These are phyloP conservation scores for Monosporascus sp. DNA, from an alignment of 2,329 filamentous ascomycete genomes.

Conservation along the genomic window DNA sequence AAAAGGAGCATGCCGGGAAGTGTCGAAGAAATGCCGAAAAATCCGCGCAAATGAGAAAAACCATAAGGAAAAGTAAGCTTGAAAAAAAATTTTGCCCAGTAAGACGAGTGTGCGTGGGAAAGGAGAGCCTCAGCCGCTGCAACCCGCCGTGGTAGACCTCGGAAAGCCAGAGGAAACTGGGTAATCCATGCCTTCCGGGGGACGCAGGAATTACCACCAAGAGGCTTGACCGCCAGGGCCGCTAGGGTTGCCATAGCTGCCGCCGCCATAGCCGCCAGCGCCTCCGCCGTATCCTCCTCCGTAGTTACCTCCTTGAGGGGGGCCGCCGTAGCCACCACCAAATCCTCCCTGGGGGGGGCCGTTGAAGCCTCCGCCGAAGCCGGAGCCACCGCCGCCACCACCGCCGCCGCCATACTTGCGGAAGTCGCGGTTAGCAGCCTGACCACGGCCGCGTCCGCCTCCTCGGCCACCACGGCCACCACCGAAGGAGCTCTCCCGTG, in stretches of 20 bases:
- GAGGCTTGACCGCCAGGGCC: conserved; percentile 59
- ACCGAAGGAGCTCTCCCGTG: conserved; percentile 84
- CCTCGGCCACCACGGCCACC: conserved; percentile 55
- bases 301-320: conserved; percentile 35
- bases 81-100: conserved; percentile 8
- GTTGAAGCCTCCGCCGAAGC: conserved; percentile 32
- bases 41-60: conserved; percentile 14
- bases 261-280: conserved; percentile 38
- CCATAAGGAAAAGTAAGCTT: conserved; percentile 8
- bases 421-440: conserved; percentile 76
- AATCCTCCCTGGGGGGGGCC: conserved; percentile 31
- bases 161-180: conserved; percentile 9
- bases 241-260: conserved; percentile 65
- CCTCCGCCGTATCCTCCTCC: conserved; percentile 32
- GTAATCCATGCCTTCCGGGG: conserved; percentile 12
- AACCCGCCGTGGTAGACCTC: neutral
- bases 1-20: conserved; percentile 24
- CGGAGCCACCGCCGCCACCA: conserved; percentile 35
- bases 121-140: neutral
- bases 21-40: conserved; percentile 19
- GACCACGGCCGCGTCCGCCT: conserved; percentile 68
- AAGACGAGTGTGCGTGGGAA: neutral
- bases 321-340: conserved; percentile 40
- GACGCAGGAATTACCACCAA: conserved; percentile 53
- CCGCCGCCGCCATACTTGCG: conserved; percentile 65